Conservation (phyloP, 164 flowering plant species). For the Platanus orientalis region DNA sequence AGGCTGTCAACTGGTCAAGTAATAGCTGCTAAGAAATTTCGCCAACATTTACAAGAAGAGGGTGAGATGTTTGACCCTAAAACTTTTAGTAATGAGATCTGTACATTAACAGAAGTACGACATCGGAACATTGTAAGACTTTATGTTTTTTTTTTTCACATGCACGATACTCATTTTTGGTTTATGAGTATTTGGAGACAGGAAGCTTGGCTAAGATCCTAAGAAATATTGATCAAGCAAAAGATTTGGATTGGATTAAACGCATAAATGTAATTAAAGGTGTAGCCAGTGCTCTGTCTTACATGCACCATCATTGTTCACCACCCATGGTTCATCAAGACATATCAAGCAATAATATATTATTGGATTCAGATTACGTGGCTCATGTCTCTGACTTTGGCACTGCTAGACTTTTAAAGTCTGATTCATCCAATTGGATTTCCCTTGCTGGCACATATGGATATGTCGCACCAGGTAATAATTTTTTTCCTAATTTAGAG, state of each 20-base stretch:
- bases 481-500: too few relatives aligned
- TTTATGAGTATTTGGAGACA: neutral
- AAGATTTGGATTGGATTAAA: neutral
- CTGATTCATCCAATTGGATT: neutral
- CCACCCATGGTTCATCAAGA: neutral
- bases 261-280: neutral
- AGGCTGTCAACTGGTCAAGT: neutral
- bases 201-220: neutral
- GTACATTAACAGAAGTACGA: neutral
- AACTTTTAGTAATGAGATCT: neutral
- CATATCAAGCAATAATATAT: neutral
- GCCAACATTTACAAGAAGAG: neutral
- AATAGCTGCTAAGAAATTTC: neutral
- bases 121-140: too few relatives aligned
- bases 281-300: neutral
- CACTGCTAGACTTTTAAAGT: neutral
- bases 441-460: neutral
- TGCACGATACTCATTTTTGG: neutral
- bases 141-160: too few relatives aligned
- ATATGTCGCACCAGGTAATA: neutral
- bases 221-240: neutral
- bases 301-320: neutral
- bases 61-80: neutral
- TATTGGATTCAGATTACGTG: neutral
- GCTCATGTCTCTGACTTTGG: neutral